A percentile compares a stretch with the other conserved stretches of the same genome.
Conservation (phyloP, 1,284 basidiomycete genomes). For the Violaceomyces palustris region DNA sequence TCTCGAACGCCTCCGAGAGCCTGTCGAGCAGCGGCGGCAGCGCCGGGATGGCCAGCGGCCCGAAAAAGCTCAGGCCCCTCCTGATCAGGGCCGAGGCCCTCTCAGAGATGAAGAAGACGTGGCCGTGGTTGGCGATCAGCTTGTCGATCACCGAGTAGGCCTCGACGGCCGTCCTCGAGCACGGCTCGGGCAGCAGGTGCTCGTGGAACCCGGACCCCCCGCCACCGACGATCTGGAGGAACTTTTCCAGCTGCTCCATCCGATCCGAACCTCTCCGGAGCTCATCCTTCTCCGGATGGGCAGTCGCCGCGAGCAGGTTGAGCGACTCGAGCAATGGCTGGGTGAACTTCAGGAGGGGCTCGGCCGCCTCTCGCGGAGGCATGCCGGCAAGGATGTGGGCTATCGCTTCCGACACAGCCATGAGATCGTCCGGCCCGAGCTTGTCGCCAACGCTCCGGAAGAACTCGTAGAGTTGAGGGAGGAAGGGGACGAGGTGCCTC, state of each 20-base stretch:
- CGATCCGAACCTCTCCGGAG: constrained; percentile 69
- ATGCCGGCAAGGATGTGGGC: constrained; percentile 90
- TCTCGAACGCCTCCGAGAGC: constrained; percentile 73
- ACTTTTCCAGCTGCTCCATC: constrained; percentile 48
- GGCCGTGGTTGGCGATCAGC: constrained; percentile 75
- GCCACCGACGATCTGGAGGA: constrained; percentile 26
- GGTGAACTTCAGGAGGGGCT: constrained; percentile 75
- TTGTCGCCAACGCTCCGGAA: constrained; percentile 70
- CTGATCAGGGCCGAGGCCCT: constrained; percentile 80
- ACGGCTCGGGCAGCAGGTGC: constrained; percentile 64
- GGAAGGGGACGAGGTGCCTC: constrained; percentile 81
- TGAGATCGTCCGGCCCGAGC: constrained; percentile 77
- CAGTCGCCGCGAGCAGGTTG: constrained; percentile 48
- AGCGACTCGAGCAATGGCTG: constrained; percentile 58
- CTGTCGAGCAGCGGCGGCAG: constrained; percentile 68
- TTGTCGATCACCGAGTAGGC: constrained; percentile 78
- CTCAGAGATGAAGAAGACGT: constrained; percentile 74
- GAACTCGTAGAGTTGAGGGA: constrained; percentile 87
- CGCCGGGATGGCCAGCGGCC: constrained; percentile 63
- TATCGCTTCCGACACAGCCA: constrained; percentile 90
- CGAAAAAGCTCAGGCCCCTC: constrained; percentile 78
- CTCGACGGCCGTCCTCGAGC: constrained; percentile 71
- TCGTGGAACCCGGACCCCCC: constrained; percentile 9
- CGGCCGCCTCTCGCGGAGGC: constrained; percentile 72
- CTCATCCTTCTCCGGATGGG: constrained; percentile 57